Percentiles rank a stretch among this genome's conserved stretches.
These are phyloP conservation scores for Aureobasidium melanogenum DNA, from an alignment of 2,329 filamentous ascomycete genomes.

Conservation along the genomic window DNA sequence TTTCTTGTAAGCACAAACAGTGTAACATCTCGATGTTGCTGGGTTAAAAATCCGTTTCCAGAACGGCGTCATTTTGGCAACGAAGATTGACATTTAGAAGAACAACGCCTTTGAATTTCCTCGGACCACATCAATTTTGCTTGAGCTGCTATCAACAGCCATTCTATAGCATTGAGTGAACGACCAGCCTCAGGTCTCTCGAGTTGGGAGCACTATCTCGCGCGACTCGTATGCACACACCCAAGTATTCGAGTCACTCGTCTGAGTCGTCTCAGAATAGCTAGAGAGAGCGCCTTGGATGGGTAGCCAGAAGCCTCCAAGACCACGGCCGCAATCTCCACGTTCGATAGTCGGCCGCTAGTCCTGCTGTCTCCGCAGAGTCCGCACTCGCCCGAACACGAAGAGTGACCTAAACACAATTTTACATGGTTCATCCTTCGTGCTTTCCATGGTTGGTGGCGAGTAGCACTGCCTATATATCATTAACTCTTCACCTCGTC, in stretches of 20 bases:
- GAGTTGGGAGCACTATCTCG: neutral
- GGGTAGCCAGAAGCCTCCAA: neutral
- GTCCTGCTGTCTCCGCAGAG: neutral
- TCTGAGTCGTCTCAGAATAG: conserved; percentile 1
- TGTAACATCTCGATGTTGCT: neutral
- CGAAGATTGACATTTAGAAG: neutral
- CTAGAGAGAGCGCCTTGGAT: neutral
- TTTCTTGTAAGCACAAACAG: neutral
- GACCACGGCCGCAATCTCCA: neutral
- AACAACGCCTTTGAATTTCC: neutral
- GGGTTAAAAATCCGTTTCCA: neutral
- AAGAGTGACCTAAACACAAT: conserved; percentile 1
- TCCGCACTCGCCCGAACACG: neutral
- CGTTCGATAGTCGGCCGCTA: conserved; percentile 1
- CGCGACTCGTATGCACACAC: neutral
- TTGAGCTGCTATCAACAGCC: neutral
- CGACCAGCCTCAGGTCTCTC: neutral
- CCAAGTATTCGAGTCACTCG: neutral
- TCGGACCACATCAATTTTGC: neutral
- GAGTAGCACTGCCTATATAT: neutral
- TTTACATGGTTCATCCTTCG: neutral
- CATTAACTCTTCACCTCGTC: neutral
- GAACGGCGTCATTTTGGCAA: neutral
- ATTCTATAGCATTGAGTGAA: neutral
- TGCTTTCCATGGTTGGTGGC: neutral